These are phyloP conservation scores for Penicillium sclerotiorum DNA, from an alignment of 2,329 filamentous ascomycete genomes.

Conservation along the genomic window DNA sequence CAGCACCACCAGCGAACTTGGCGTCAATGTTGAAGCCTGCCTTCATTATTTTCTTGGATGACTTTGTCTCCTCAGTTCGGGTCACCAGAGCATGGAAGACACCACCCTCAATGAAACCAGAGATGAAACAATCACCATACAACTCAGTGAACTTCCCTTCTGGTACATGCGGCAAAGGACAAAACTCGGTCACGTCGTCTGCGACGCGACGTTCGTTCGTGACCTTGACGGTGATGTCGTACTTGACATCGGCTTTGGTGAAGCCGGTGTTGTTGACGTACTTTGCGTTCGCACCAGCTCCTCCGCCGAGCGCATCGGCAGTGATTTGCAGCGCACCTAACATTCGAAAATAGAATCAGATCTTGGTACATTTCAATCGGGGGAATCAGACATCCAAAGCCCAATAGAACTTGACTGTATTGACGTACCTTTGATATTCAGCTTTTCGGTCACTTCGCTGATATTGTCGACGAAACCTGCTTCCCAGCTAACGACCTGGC, in stretches of 20 bases:
- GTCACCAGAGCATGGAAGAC: not conserved
- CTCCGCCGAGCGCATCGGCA: not conserved
- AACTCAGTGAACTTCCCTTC: not conserved
- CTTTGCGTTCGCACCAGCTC: not conserved
- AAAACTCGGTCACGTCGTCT: no score
- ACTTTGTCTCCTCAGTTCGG: not conserved
- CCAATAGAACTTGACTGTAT: no score
- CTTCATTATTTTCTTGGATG: not conserved
- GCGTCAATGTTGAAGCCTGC: not conserved
- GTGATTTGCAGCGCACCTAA: not conserved
- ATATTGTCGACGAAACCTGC: not conserved
- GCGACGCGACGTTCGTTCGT: not conserved
- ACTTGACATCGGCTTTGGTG: not conserved
- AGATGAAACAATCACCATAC: not conserved
- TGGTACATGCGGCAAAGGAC: not conserved
- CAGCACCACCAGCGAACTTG: not conserved
- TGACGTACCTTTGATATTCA: no score
- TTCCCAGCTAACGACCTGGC: not conserved
- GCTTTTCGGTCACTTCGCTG: not conserved
- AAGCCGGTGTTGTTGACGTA: not conserved
- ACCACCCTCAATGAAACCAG: constrained; percentile 3
- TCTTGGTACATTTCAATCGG: no score
- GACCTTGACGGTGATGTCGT: not conserved
- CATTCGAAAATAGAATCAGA: no score
- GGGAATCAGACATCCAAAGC: no score